These are phyloP conservation scores for Fonsecaea multimorphosa DNA, from an alignment of 2,329 filamentous ascomycete species.

Conservation along the genomic window DNA sequence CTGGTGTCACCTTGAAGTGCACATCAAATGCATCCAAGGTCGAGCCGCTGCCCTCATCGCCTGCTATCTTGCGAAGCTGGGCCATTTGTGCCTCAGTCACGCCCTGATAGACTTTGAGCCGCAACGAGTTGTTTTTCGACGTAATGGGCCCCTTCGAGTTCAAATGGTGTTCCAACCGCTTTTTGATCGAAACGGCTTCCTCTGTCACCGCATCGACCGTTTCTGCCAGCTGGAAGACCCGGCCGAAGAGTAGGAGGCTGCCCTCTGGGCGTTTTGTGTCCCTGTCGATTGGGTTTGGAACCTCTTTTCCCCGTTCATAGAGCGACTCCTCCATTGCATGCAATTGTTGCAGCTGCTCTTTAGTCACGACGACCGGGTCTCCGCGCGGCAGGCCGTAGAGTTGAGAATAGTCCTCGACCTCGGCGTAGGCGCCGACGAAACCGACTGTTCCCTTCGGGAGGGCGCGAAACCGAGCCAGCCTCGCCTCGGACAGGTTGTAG, in stretches of 20 bases:
- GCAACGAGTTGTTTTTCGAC: slow-evolving; percentile 6
- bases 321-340: slow-evolving; percentile 6
- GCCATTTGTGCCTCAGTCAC: slow-evolving; percentile 11
- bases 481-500: slow-evolving; percentile 8
- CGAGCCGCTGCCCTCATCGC: neutral
- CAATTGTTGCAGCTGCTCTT: slow-evolving; percentile 10
- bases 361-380: neutral
- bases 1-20: slow-evolving; percentile 9
- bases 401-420: slow-evolving; percentile 11
- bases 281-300: slow-evolving; percentile 7
- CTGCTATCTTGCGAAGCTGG: slow-evolving; percentile 13
- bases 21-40: slow-evolving; percentile 9
- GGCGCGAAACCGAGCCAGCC: slow-evolving; percentile 4
- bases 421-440: slow-evolving; percentile 11
- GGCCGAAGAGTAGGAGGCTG: slow-evolving; percentile 9
- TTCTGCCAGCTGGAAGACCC: slow-evolving; percentile 5
- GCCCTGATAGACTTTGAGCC: slow-evolving; percentile 9
- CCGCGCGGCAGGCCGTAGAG: slow-evolving; percentile 4
- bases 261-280: neutral
- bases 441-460: slow-evolving; percentile 4
- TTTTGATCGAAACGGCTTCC: slow-evolving; percentile 1
- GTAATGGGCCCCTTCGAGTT: slow-evolving; percentile 2
- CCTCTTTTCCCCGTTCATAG: slow-evolving; percentile 1
- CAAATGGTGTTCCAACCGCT: slow-evolving; percentile 12
- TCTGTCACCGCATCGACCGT: neutral